These are phyloP conservation scores for Tetrapisispora phaffii DNA, from an alignment of 805 yeast species.

Conservation along the genomic window DNA sequence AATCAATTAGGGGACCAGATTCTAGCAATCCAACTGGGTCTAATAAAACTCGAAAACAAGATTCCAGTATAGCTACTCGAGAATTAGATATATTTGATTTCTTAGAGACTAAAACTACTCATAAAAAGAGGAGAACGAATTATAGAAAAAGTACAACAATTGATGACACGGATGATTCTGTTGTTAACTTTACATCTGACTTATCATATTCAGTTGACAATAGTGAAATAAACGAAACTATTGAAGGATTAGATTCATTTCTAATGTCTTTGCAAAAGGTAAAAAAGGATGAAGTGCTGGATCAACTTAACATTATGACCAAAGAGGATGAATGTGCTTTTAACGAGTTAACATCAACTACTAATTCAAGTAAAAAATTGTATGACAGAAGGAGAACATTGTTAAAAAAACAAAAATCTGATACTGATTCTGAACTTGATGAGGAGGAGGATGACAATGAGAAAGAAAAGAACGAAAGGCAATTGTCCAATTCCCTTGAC, in stretches of 20 bases:
- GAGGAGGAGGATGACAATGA: conserved; percentile 8
- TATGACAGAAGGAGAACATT: conserved; percentile 1
- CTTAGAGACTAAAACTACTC: conserved; percentile 11
- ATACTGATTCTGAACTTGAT: conserved; percentile 8
- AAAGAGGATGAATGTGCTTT: background rate
- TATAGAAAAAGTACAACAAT: conserved; percentile 23
- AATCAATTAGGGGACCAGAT: no score
- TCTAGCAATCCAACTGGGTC: background rate
- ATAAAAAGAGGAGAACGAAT: conserved; percentile 11
- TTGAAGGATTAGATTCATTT: conserved; percentile 9
- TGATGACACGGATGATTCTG: conserved; percentile 2
- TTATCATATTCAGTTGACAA: background rate
- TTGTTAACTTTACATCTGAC: background rate
- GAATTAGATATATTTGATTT: conserved; percentile 17
- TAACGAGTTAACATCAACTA: background rate
- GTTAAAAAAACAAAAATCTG: conserved; percentile 19
- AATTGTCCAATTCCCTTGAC: no score
- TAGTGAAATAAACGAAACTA: conserved; percentile 6
- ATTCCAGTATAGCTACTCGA: background rate
- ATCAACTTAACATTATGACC: background rate
- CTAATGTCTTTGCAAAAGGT: conserved; percentile 7
- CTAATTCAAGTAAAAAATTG: background rate
- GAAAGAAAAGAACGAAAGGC: conserved; percentile 3
- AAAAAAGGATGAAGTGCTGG: conserved; percentile 4
- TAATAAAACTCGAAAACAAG: background rate